Conservation (phyloP, 352 stramenopile genomes). For the Chrysophaeum taylorii region DNA sequence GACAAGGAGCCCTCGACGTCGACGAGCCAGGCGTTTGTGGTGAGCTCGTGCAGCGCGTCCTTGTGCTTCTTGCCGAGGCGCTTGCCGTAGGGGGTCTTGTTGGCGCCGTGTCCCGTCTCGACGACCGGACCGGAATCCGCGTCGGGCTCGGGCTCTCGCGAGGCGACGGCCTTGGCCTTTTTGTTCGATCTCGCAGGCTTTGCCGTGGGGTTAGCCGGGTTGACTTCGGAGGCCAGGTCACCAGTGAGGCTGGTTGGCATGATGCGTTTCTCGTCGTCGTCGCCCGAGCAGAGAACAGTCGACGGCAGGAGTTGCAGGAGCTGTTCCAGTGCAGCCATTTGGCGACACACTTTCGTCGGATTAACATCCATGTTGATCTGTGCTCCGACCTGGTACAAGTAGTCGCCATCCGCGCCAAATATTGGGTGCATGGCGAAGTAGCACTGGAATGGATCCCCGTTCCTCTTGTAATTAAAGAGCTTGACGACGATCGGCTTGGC, state of each 20-base stretch:
- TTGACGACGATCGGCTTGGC: conserved; percentile 23
- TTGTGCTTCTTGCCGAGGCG: conserved; percentile 36
- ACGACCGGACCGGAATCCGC: background rate
- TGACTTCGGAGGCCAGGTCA: background rate
- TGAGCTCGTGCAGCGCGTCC: conserved; percentile 34
- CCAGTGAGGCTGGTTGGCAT: background rate
- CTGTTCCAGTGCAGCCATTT: conserved; percentile 27
- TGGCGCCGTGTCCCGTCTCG: conserved; percentile 24
- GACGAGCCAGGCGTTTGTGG: conserved; percentile 31
- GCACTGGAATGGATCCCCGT: conserved; percentile 28
- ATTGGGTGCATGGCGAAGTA: conserved; percentile 27
- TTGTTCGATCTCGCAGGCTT: too few relatives aligned
- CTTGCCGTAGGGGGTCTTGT: conserved; percentile 29
- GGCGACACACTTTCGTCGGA: conserved; percentile 10
- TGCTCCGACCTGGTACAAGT: conserved; percentile 27
- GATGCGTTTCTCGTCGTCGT: background rate
- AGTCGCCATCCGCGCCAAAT: conserved; percentile 24
- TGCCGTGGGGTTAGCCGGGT: background rate
- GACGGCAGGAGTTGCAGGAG: conserved; percentile 26
- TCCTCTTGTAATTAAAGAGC: conserved; percentile 30
- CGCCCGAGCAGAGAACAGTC: background rate
- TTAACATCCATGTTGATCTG: conserved; percentile 28
- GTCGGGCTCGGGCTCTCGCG: too few relatives aligned
- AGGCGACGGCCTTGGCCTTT: too few relatives aligned
- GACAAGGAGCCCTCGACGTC: conserved; percentile 25